Percentiles rank a stretch among this genome's conserved stretches.
Conservation (phyloP, 2,329 filamentous ascomycete species). For the Sclerotinia sclerotiorum region DNA sequence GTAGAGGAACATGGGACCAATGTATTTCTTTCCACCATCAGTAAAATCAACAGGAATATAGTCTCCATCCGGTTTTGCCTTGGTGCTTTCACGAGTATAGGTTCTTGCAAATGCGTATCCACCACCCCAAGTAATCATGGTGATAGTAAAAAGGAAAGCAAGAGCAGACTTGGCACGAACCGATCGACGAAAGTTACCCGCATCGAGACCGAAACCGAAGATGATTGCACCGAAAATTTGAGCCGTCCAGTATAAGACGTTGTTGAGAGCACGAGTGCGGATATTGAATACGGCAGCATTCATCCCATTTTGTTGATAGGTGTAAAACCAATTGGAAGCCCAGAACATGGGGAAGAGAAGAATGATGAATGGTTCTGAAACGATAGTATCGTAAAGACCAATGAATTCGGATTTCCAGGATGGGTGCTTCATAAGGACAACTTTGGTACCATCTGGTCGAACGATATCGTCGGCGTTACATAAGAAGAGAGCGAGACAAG, state of each 20-base stretch:
- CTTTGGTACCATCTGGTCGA: slow-evolving; percentile 72
- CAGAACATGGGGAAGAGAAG: slow-evolving; percentile 81
- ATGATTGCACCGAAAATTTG: slow-evolving; percentile 75
- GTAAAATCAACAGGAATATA: slow-evolving; percentile 59
- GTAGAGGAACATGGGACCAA: slow-evolving; percentile 83
- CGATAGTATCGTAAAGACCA: slow-evolving; percentile 73
- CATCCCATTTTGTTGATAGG: slow-evolving; percentile 75
- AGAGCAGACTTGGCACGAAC: slow-evolving; percentile 66
- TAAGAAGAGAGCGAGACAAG: slow-evolving; percentile 66
- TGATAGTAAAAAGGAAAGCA: slow-evolving; percentile 62
- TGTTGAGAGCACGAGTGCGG: slow-evolving; percentile 74
- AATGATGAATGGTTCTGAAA: slow-evolving; percentile 69
- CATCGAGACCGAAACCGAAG: slow-evolving; percentile 72
- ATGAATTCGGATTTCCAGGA: slow-evolving; percentile 77
- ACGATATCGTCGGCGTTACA: slow-evolving; percentile 71
- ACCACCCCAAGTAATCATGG: slow-evolving; percentile 78
- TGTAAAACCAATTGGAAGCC: slow-evolving; percentile 77
- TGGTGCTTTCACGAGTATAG: slow-evolving; percentile 46
- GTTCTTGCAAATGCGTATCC: slow-evolving; percentile 78
- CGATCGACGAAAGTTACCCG: slow-evolving; percentile 57
- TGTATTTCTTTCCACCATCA: slow-evolving; percentile 56
- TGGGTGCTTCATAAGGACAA: slow-evolving; percentile 89
- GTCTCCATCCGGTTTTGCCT: slow-evolving; percentile 22
- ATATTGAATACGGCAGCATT: slow-evolving; percentile 71
- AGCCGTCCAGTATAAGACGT: slow-evolving; percentile 73